A percentile compares a stretch with the other conserved stretches of the same genome.
Conservation (phyloP, 768 basidiomycete species). For the Boletellus emodensis region DNA sequence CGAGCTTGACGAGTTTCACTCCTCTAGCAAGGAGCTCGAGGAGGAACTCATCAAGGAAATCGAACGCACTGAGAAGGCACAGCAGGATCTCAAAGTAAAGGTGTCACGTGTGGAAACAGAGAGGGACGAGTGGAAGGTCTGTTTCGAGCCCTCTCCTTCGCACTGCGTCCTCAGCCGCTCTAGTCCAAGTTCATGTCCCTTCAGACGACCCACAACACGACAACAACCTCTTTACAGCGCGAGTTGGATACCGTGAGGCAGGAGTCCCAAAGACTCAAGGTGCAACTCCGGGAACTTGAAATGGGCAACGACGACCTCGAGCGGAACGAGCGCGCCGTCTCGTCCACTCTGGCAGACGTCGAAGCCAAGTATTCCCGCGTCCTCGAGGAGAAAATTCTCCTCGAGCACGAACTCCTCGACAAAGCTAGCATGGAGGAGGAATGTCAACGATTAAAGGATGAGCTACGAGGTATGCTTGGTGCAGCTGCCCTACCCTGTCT, state of each 20-base stretch:
- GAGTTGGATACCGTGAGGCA: conserved; percentile 82
- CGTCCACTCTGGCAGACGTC: conserved; percentile 76
- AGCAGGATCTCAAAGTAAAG: conserved; percentile 74
- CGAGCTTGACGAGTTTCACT: conserved; percentile 85
- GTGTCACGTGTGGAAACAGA: conserved; percentile 67
- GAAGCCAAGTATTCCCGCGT: conserved; percentile 87
- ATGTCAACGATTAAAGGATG: conserved; percentile 85
- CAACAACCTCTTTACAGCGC: conserved; percentile 85
- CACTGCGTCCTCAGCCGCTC: conserved; percentile 4
- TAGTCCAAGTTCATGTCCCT: conserved; percentile 83
- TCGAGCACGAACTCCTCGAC: conserved; percentile 92
- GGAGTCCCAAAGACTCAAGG: conserved; percentile 64
- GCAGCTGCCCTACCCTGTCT: background rate
- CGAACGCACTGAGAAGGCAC: conserved; percentile 80
- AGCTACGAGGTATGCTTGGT: conserved; percentile 77
- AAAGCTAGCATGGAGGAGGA: conserved; percentile 91
- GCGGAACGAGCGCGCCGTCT: conserved; percentile 85
- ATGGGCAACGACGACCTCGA: conserved; percentile 99
- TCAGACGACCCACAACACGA: conserved; percentile 88
- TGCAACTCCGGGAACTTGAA: conserved; percentile 83
- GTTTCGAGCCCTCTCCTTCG: conserved; percentile 17
- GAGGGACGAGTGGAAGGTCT: conserved; percentile 91
- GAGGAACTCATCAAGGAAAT: conserved; percentile 91
- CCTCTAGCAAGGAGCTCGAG: conserved; percentile 86
- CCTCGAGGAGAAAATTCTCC: conserved; percentile 93